These are phyloP conservation scores for Venturia effusa DNA, from an alignment of 2,329 filamentous ascomycete species.

Conservation along the genomic window DNA sequence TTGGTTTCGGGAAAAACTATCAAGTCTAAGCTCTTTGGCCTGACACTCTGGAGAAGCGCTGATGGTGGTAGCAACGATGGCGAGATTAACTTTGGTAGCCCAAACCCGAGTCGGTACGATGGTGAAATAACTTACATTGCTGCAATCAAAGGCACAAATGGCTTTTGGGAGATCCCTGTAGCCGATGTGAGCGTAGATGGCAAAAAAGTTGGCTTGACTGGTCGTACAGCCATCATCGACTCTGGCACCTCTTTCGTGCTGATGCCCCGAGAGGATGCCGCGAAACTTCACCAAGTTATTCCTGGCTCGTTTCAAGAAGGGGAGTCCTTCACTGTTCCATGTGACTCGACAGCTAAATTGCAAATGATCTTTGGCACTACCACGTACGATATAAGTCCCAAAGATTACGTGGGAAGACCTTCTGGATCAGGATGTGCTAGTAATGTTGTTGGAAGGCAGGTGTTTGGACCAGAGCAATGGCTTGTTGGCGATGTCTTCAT, in stretches of 20 bases:
- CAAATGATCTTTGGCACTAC: conserved; percentile 58
- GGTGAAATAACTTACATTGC: conserved; percentile 59
- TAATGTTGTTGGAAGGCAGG: conserved; percentile 63
- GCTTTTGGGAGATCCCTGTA: conserved; percentile 64
- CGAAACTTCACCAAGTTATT: conserved; percentile 56
- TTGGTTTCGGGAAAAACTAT: conserved; percentile 48
- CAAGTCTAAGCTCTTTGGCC: conserved; percentile 55
- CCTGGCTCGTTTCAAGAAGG: conserved; percentile 48
- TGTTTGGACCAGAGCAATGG: conserved; percentile 55
- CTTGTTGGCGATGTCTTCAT: conserved; percentile 77
- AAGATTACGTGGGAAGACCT: conserved; percentile 56
- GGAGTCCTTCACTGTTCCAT: conserved; percentile 61
- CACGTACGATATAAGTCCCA: conserved; percentile 53
- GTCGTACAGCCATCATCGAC: conserved; percentile 62
- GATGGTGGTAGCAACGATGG: conserved; percentile 57
- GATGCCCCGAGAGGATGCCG: conserved; percentile 55
- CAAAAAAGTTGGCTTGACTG: conserved; percentile 37
- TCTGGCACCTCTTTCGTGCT: conserved; percentile 75
- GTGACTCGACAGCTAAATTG: conserved; percentile 50
- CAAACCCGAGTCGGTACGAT: conserved; percentile 54
- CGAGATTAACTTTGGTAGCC: conserved; percentile 64
- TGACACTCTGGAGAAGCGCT: conserved; percentile 56
- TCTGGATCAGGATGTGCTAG: conserved; percentile 40
- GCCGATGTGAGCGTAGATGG: conserved; percentile 55
- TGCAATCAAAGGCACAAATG: conserved; percentile 37